Percentiles rank a stretch among this genome's conserved stretches.
Evolutionary conservation across 352 stramenopile species (phyloP).

Genomic region (Albugo candida): DNA sequence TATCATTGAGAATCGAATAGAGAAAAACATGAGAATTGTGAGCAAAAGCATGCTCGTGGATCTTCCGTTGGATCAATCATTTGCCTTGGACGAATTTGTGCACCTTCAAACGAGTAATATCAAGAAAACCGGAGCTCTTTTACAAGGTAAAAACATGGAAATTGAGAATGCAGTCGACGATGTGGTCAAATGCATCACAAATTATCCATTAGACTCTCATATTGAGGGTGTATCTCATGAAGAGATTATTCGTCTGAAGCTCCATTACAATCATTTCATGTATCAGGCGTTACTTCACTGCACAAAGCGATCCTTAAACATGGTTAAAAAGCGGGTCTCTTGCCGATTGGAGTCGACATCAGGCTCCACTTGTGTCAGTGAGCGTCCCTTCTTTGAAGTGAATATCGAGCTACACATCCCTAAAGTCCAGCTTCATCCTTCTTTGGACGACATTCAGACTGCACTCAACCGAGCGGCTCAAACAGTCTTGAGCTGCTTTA

Average conservation of each 20-base stretch:
- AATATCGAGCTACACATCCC: constrained; percentile 91
- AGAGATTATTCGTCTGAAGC: constrained; percentile 91
- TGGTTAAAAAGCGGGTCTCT: constrained; percentile 94
- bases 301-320: constrained; percentile 96
- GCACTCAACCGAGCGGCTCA: constrained; percentile 95
- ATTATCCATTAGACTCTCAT: constrained; percentile 90
- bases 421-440: constrained; percentile 86
- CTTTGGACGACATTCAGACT: constrained; percentile 93
- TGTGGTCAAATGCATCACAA: constrained; percentile 90
- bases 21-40: constrained; percentile 98
- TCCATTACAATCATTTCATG: constrained; percentile 99
- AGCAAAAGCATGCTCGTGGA: constrained; percentile 95
- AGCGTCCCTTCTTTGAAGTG: constrained; percentile 96
- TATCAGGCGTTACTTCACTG: constrained; percentile 94
- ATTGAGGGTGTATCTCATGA: constrained; percentile 86
- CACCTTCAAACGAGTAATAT: constrained; percentile 93
- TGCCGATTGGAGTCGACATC: constrained; percentile 77
- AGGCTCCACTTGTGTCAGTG: constrained; percentile 42
- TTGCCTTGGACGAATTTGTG: constrained; percentile 96
- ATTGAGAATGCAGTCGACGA: constrained; percentile 97
- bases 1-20: constrained; percentile 97
- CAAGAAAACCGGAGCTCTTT: constrained; percentile 65
- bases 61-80: constrained; percentile 89
- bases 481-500: constrained; percentile 93
- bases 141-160: constrained; percentile 97